Percentiles rank a stretch among this genome's conserved stretches.
Evolutionary conservation across 257 asterid species (phyloP).

Genomic region (Paraleonurus japonicus): DNA sequence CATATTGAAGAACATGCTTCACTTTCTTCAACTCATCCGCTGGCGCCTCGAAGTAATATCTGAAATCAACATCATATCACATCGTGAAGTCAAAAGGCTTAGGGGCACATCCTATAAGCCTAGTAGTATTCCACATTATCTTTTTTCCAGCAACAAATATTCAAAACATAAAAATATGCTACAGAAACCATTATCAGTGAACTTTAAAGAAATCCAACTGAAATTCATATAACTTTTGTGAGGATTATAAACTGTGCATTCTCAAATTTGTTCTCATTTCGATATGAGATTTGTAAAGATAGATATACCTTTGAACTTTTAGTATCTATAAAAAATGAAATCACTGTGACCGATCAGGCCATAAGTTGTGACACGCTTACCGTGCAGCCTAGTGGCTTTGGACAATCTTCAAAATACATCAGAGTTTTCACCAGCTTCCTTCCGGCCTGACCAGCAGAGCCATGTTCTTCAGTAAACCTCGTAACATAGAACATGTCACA

Average conservation of each 20-base stretch:
- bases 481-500: constrained; percentile 83
- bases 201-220: neutral
- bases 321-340: constrained; percentile 18
- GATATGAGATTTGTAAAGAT: neutral
- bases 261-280: neutral
- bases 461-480: constrained; percentile 74
- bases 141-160: constrained; percentile 7
- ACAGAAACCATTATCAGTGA: constrained; percentile 12
- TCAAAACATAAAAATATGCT: neutral
- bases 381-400: constrained; percentile 93
- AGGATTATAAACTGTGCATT: constrained; percentile 14
- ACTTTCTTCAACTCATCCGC: constrained; percentile 92
- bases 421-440: constrained; percentile 76
- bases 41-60: constrained; percentile 94
- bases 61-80: constrained; percentile 38
- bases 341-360: constrained; percentile 15
- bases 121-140: neutral
- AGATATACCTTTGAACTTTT: neutral
- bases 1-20: constrained; percentile 90
- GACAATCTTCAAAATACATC: constrained; percentile 98
- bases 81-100: constrained; percentile 9
- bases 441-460: constrained; percentile 68
- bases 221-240: constrained; percentile 9
- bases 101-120: constrained; percentile 2
- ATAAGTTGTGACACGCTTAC: constrained; percentile 47